phyloP scores from a whole-genome alignment of 2,329 filamentous ascomycete genomes.

The Chaetomium olivaceum region DNA sequence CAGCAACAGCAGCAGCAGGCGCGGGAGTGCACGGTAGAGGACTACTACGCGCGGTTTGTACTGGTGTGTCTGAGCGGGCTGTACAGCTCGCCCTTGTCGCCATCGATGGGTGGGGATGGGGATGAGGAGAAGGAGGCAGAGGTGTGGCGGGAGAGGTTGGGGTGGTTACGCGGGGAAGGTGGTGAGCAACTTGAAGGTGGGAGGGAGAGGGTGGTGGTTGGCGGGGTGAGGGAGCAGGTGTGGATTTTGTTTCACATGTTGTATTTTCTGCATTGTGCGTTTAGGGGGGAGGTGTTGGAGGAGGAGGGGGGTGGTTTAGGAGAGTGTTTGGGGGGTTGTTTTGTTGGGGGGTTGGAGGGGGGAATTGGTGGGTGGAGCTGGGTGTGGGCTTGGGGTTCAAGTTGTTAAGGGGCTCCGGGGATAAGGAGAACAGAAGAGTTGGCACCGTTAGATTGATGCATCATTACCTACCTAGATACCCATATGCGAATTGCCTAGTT shows the following conservation, averaged over 20 bases:
- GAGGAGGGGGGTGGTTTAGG: background rate
- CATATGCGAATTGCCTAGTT: background rate
- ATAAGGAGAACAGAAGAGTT: background rate
- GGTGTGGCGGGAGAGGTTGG: background rate
- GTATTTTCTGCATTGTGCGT: background rate
- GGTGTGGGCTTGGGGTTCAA: background rate
- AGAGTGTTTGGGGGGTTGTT: background rate
- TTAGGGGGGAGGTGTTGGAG: background rate
- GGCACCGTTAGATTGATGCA: background rate
- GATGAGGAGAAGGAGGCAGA: background rate
- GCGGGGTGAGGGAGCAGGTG: background rate
- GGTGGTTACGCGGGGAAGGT: background rate
- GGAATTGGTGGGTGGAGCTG: background rate
- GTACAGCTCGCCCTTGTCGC: background rate
- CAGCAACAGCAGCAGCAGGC: rapidly evolving
- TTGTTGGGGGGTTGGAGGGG: background rate
- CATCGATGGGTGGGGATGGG: background rate
- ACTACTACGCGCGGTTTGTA: background rate
- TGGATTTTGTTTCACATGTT: background rate
- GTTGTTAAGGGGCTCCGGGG: background rate
- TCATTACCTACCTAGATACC: background rate
- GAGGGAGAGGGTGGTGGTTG: background rate
- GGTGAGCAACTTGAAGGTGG: no score
- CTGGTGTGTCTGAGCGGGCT: background rate
- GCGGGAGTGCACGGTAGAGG: background rate